phyloP scores from a whole-genome alignment of 2,329 filamentous ascomycete genomes.

The Stemphylium beticola region DNA sequence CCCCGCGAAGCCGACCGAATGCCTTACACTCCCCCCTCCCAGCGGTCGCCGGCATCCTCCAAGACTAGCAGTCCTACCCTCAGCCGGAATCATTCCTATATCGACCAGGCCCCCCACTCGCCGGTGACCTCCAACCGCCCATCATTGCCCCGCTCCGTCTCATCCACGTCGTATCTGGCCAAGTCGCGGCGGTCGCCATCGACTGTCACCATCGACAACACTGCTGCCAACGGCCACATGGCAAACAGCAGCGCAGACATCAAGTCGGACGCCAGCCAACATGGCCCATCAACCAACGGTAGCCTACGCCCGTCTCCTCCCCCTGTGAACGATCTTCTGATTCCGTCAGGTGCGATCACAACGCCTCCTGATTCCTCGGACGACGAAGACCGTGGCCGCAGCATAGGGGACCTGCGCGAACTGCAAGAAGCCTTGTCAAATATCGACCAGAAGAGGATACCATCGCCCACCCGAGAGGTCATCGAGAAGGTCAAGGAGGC shows the following conservation, averaged over 20 bases:
- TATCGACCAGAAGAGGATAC: slow-evolving; percentile 70
- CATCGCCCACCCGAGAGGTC: slow-evolving; percentile 59
- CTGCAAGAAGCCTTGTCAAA: slow-evolving; percentile 83
- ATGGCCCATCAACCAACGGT: slow-evolving; percentile 51
- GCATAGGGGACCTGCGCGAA: slow-evolving; percentile 62
- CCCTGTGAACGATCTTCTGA: slow-evolving; percentile 75
- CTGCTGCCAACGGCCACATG: slow-evolving; percentile 36
- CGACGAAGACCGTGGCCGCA: slow-evolving; percentile 73
- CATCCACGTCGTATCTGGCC: slow-evolving; percentile 66
- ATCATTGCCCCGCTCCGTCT: slow-evolving; percentile 61
- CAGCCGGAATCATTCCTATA: slow-evolving; percentile 59
- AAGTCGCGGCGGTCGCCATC: slow-evolving; percentile 67
- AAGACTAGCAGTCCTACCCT: slow-evolving; percentile 58
- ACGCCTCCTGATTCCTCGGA: slow-evolving; percentile 93
- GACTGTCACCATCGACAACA: slow-evolving; percentile 41
- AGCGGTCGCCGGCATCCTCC: slow-evolving; percentile 65
- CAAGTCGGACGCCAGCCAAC: slow-evolving; percentile 25
- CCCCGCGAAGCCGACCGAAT: slow-evolving; percentile 61
- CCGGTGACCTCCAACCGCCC: slow-evolving; percentile 49
- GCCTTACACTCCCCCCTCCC: slow-evolving; percentile 86
- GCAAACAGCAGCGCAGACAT: slow-evolving; percentile 29
- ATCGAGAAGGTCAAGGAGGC: slow-evolving; percentile 19
- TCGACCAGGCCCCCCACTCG: slow-evolving; percentile 47
- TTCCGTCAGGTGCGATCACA: slow-evolving; percentile 83
- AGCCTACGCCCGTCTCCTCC: slow-evolving; percentile 83